Base-by-base conservation (phyloP, 192 early-diverging fungal species). In the Coemansia erecta region DNA sequence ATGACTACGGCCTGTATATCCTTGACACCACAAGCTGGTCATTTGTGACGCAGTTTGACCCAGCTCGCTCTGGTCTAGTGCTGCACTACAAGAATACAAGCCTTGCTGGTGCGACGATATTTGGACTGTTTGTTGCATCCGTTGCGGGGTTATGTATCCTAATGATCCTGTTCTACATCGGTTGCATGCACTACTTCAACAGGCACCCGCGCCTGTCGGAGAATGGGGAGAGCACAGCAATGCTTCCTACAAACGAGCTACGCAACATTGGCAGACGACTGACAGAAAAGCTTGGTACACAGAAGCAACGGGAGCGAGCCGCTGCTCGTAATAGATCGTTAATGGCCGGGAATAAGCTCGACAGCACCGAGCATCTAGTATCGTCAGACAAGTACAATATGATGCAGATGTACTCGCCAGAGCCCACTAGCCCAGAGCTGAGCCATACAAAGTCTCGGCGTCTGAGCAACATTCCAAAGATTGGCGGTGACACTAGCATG, bases 111-210 rank as follows among this genome's bases (percentile, higher is more conserved):
- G 70, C 66, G n/a, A 73, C 70, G 4, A 73, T 79, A 31, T 79
- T 79, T 60, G 70, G 77, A 14, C 59, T 79, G 33, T 42, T 70
- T 46, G 57, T 73, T 8, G 70, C 77, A 10, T 79, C 66, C 21
- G 42, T 58, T 11, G 70, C 68, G 14, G 59, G 55, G 12, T 44
- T 79, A 11, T 44, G 64, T 24, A 67, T 79, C 21, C 41, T 73
- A 9, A 28, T 70, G 23, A 66, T 79, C 19, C 3, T 79, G 51
- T 21, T 23, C 13, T 79, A 73, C 35, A 69, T 79, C 28, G 56
- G 50, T 2, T 73, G 64, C 53, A 61, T 63, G 48, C 70, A 79
- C 60, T 73, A 79, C 77, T 70, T 66, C 46, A 73, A 60, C 69
- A 60, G 44, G 24, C 74, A 72, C 45, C 69, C 74, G n/a, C 61